These are phyloP conservation scores for Hericium erinaceus DNA, from an alignment of 768 basidiomycete species.

Conservation along the genomic window DNA sequence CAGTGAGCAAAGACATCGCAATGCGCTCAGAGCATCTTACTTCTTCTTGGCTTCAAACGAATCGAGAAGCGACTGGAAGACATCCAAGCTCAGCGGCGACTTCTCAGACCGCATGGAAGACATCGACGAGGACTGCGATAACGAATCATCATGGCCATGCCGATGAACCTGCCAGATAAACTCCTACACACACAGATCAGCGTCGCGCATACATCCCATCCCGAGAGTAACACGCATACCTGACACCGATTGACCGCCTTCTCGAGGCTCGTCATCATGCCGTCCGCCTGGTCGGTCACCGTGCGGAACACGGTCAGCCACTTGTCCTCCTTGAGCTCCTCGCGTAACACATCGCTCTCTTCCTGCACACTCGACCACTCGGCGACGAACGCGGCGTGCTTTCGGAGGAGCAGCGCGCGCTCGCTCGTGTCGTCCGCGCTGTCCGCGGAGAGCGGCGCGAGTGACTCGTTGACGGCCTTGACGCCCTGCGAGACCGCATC, in stretches of 20 bases:
- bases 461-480: slow-evolving; percentile 53
- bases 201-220: no score
- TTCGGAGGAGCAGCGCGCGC: slow-evolving; percentile 49
- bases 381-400: slow-evolving; percentile 58
- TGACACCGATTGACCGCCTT: slow-evolving; percentile 88
- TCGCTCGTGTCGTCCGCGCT: slow-evolving; percentile 29
- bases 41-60: slow-evolving; percentile 86
- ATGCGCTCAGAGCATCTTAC: slow-evolving; percentile 25
- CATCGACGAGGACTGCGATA: slow-evolving; percentile 29
- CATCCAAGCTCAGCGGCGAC: slow-evolving; percentile 45
- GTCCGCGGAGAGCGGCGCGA: slow-evolving; percentile 49
- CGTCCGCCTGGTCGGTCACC: slow-evolving; percentile 89
- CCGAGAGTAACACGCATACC: slow-evolving; percentile 33
- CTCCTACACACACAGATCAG: slow-evolving; percentile 40
- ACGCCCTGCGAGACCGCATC: slow-evolving; percentile 67
- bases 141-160: slow-evolving; percentile 37
- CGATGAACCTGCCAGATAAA: slow-evolving; percentile 80
- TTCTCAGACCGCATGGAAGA: slow-evolving; percentile 34
- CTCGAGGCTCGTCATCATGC: slow-evolving; percentile 95
- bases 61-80: slow-evolving; percentile 56
- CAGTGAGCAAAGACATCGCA: slow-evolving; percentile 16
- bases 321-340: slow-evolving; percentile 95
- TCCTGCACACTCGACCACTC: slow-evolving; percentile 82
- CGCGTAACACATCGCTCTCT: slow-evolving; percentile 72
- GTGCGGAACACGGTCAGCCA: slow-evolving; percentile 94